Conservation (phyloP, 2,329 filamentous ascomycete species). For the Alternaria hordeiaustralica region DNA sequence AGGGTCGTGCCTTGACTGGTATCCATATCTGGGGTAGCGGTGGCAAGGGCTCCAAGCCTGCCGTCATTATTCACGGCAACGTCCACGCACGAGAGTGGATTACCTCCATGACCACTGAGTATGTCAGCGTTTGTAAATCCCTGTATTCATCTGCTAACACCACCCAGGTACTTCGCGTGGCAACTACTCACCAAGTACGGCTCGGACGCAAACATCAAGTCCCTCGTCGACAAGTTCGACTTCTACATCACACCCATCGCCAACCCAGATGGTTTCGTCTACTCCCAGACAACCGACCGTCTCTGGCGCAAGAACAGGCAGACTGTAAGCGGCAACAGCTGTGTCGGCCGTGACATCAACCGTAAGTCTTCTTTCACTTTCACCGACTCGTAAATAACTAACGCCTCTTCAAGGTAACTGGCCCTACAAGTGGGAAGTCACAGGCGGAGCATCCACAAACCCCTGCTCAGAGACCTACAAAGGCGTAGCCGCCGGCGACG, state of each 20-base stretch:
- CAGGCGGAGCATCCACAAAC: slow-evolving; percentile 44
- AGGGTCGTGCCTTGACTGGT: slow-evolving; percentile 43
- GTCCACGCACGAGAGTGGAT: slow-evolving; percentile 48
- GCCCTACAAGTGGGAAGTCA: slow-evolving; percentile 46
- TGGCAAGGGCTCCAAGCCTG: slow-evolving; percentile 47
- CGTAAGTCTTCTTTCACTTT: slow-evolving; percentile 11
- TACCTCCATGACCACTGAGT: slow-evolving; percentile 39
- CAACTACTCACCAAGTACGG: slow-evolving; percentile 46
- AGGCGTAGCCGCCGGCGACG: slow-evolving; percentile 40
- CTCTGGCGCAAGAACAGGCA: slow-evolving; percentile 51
- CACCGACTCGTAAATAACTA: not conserved
- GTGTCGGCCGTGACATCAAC: slow-evolving; percentile 49
- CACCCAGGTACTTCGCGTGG: slow-evolving; percentile 38
- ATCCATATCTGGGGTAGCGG: slow-evolving; percentile 49
- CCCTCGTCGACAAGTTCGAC: slow-evolving; percentile 46
- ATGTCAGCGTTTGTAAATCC: not conserved
- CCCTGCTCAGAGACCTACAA: slow-evolving; percentile 49
- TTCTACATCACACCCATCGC: slow-evolving; percentile 41
- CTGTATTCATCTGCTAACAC: not conserved
- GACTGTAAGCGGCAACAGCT: slow-evolving; percentile 37
- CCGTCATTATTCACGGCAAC: slow-evolving; percentile 44
- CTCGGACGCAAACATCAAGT: slow-evolving; percentile 40
- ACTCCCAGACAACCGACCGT: slow-evolving; percentile 48
- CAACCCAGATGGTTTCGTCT: slow-evolving; percentile 44
- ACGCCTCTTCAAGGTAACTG: slow-evolving; percentile 32